Base-by-base conservation (phyloP, 2,329 filamentous ascomycete species). In the Torrubiella hemipterigena region DNA sequence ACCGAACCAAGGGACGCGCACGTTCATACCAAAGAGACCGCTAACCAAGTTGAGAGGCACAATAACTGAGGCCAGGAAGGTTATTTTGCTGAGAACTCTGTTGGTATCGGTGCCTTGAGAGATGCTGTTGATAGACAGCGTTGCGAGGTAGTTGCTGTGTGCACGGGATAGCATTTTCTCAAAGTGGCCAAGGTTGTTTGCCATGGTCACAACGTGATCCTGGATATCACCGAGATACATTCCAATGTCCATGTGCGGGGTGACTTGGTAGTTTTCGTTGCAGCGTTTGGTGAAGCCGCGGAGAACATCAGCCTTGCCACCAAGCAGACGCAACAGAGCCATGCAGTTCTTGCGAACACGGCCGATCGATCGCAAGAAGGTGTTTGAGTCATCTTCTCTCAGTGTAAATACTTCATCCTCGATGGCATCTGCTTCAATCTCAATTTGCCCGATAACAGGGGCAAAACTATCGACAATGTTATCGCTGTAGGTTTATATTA, bases 191-290 rank as follows among this genome's bases (percentile, higher is more conserved):
- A 98, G 59, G 56, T 93, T 98, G 44, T 83, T 91, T 72, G 94
- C 93, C 89, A 96, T 96, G 27, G 91, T 98, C 37, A 98, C 85
- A 32, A 98, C 89, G 69, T 98, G 91, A 59, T 98, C 91, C 57
- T 98, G 91, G 41, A 98, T 95, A 59, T 98, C 91, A 48, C 85
- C 85, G 21, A 98, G 72, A 51, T 98, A 98, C 47, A 98, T 73
- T 15, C 87, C 91, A 42, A 98, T 94, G 50, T 98, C 91, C 61
- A 91, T 91, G 29, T 87, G 82, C 6, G 91, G 91, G 2, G 91
- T 94, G 31, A 96, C 82, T 42, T 84, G 81, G 64, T 93, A 96
- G 41, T 93, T 85, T 51, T 95, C 89, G 53, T 96, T 98, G 72
- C 91, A 98, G 31, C 93, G 84, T 65, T 98, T 98, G 31, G 91